A percentile compares a stretch with the other conserved stretches of the same genome.
Evolutionary conservation across 257 asterid species (phyloP).

Genomic region (Prunella vulgaris): DNA sequence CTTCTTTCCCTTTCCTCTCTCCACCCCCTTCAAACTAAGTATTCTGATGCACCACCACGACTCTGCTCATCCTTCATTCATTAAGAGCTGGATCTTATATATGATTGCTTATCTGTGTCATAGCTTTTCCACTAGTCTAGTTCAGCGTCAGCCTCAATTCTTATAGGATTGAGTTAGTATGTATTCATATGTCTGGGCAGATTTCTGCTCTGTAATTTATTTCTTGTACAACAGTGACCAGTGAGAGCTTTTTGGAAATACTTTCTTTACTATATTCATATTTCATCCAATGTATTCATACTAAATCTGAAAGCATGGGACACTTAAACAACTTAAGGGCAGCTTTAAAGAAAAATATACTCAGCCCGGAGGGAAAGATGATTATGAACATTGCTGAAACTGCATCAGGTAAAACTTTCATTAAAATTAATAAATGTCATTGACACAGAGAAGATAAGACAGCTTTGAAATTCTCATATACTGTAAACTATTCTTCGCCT

Average conservation of each 20-base stretch:
- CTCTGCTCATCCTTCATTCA: background rate
- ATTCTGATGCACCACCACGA: background rate
- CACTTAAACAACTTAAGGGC: too few species aligned
- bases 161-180: background rate
- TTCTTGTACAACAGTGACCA: background rate
- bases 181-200: background rate
- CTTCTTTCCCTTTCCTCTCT: constrained; percentile 32
- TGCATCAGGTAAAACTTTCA: background rate
- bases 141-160: background rate
- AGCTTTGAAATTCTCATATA: background rate
- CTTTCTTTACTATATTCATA: background rate
- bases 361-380: background rate
- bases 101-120: background rate
- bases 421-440: background rate
- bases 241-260: background rate
- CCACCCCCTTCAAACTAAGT: constrained; percentile 34
- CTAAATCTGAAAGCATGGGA: background rate
- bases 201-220: background rate
- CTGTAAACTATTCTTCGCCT: background rate
- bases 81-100: background rate
- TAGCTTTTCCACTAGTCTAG: background rate
- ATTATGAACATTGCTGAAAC: background rate
- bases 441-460: background rate
- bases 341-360: too few species aligned
- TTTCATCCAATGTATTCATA: background rate